A percentile compares a stretch with the other conserved stretches of the same genome.
These are phyloP conservation scores for Geum urbanum DNA, from an alignment of 306 rosid genomes.

Conservation along the genomic window DNA sequence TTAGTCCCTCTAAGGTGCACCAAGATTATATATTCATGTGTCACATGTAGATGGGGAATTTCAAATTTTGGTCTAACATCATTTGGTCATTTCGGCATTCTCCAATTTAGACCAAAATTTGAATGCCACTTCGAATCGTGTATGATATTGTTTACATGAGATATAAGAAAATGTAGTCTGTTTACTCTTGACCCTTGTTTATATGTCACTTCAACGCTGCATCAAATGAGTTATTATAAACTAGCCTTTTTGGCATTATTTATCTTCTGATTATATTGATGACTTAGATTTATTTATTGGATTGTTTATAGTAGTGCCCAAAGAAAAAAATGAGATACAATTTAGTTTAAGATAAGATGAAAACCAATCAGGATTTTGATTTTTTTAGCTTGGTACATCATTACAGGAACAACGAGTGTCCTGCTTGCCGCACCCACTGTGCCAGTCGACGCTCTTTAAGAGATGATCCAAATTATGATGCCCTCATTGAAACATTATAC, in stretches of 20 bases:
- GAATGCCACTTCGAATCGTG: background rate
- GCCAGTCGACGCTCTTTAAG: conserved; percentile 97
- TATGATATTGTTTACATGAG: background rate
- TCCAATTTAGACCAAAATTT: background rate
- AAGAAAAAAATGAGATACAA: background rate
- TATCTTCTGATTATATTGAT: conserved; percentile 7
- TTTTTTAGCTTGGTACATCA: background rate
- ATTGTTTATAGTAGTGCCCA: background rate
- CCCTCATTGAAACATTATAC: conserved; percentile 71
- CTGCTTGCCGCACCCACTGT: conserved; percentile 97
- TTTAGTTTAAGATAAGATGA: background rate
- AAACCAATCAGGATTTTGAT: background rate
- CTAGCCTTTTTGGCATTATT: background rate
- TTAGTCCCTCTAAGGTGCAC: background rate
- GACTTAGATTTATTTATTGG: background rate
- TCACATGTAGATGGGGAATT: background rate
- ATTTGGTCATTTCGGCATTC: background rate
- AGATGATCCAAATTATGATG: conserved; percentile 97
- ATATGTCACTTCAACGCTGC: no score
- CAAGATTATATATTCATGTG: background rate
- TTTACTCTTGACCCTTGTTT: background rate
- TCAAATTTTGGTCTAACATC: background rate
- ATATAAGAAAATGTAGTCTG: background rate
- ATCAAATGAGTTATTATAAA: no score
- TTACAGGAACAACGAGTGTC: conserved; percentile 91